Evolutionary conservation across 305 asterid genomes (phyloP).

Genomic region (Ruellia speciosa): DNA sequence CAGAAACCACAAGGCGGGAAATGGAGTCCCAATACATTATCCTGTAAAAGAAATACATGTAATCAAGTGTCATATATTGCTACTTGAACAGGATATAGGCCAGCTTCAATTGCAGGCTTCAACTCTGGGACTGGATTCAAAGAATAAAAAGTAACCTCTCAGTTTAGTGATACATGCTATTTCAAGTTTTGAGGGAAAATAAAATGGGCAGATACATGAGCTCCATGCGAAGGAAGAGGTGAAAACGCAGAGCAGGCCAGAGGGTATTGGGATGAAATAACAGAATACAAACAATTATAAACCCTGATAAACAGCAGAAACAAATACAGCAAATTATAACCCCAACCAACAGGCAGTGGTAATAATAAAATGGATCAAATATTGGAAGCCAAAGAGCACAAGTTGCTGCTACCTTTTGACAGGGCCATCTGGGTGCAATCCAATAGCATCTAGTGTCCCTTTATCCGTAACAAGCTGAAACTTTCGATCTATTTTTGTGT

Average conservation of each 20-base stretch:
- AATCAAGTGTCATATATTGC: constrained; percentile 1
- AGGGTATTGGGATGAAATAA: too few relatives aligned
- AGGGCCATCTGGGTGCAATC: constrained; percentile 96
- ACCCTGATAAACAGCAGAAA: neutral
- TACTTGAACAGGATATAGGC: neutral
- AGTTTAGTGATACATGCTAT: too few relatives aligned
- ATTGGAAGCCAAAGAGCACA: constrained; percentile 6
- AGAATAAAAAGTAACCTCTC: too few relatives aligned
- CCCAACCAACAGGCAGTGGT: neutral
- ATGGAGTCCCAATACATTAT: constrained; percentile 87
- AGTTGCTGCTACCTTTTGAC: constrained; percentile 52
- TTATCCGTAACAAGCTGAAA: constrained; percentile 88
- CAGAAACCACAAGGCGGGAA: constrained; percentile 66
- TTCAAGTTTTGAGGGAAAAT: too few relatives aligned
- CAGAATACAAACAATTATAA: too few relatives aligned
- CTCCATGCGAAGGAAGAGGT: too few relatives aligned
- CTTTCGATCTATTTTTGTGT: constrained; percentile 67
- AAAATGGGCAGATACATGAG: too few relatives aligned
- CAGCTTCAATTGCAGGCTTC: constrained; percentile 2
- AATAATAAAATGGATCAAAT: constrained; percentile 1
- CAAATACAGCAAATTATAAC: neutral
- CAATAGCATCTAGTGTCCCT: constrained; percentile 95
- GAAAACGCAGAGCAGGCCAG: too few relatives aligned
- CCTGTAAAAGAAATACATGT: constrained; percentile 38
- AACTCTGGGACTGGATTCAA: too few relatives aligned